Conservation (phyloP, 768 basidiomycete genomes). For the Serendipita sp. region DNA sequence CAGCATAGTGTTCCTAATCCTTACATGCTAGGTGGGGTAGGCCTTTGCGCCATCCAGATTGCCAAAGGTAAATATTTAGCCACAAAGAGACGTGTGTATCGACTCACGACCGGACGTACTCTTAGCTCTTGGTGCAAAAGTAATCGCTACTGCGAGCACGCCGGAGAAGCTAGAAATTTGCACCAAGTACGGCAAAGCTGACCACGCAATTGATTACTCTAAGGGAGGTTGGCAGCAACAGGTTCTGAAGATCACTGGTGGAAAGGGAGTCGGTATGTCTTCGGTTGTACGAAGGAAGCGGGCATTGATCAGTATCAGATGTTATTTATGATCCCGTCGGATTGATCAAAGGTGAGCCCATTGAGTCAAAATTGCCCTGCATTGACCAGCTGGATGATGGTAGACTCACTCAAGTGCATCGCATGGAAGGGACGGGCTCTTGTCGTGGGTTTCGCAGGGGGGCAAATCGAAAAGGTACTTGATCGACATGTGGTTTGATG, state of each 20-base stretch:
- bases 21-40: slow-evolving; percentile 49
- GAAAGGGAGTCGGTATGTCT: slow-evolving; percentile 52
- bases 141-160: slow-evolving; percentile 85
- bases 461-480: slow-evolving; percentile 63
- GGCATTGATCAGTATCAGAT: slow-evolving; percentile 19
- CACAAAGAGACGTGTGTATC: neutral
- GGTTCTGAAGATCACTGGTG: slow-evolving; percentile 65
- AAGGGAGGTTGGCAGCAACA: slow-evolving; percentile 73
- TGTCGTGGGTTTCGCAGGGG: slow-evolving; percentile 87
- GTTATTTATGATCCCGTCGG: slow-evolving; percentile 82
- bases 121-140: slow-evolving; percentile 73
- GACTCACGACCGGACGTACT: neutral
- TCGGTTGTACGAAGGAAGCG: neutral
- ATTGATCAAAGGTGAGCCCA: slow-evolving; percentile 42
- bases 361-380: neutral
- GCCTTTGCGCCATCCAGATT: slow-evolving; percentile 79
- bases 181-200: slow-evolving; percentile 62
- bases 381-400: neutral
- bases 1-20: neutral
- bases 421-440: slow-evolving; percentile 87
- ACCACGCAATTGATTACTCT: slow-evolving; percentile 67
- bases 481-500: slow-evolving; percentile 3
- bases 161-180: slow-evolving; percentile 65
- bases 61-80: slow-evolving; percentile 50
- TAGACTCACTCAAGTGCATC: slow-evolving; percentile 80